Base-by-base conservation (phyloP, 2,329 filamentous ascomycete species). In the Colletotrichum melonis region DNA sequence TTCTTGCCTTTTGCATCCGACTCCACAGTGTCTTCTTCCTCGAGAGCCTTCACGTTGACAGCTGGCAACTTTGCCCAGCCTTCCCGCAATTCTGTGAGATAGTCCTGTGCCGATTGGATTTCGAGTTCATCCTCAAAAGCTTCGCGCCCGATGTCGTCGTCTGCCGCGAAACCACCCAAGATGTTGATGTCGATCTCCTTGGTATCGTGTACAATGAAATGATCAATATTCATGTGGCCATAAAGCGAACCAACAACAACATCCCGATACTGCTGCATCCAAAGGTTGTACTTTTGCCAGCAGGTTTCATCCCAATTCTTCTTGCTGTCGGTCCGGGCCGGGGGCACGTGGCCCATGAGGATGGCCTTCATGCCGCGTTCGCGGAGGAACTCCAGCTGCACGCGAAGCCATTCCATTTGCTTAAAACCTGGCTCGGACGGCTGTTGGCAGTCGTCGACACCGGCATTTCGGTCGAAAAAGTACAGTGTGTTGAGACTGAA, bases 171-270 rank as follows among this genome's bases (percentile, higher is more conserved):
- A 9, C 81, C 77, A 2, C 81, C 77, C 56, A 85, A 73, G 1
- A 86, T 83, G 30, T 85, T 83, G 60, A 95, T 87, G 74, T 93
- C 88, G 67, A 98, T 88, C 1, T 97, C 90, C 54, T 93, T 88
- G 70, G 92, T 94, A 80, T 98, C 96, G 78, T 98, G 94, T 19
- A 99, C 85, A 79, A 98, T 89, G 82, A 99, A 99, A 82, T 99
- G 97, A 78, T 99, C 97, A 76, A 98, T 94, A 79, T 99, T 99
- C 97, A 99, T 98, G 81, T 99, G 97, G 1, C 96, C 97, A 79
- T 93, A 99, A 6, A 97, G 80, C 30, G 91, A 91, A 14, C 90
- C 91, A 24, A 95, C 88, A 24, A 99, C 88, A 49, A 99, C 92
- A 81, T 99, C 97, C 42, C 97, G 93, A 82, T 95, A 99, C 81